Percentiles rank a stretch among this genome's conserved stretches.
These are phyloP conservation scores for Amaranthus cruentus DNA, from an alignment of 148 eudicot species.

Conservation along the genomic window DNA sequence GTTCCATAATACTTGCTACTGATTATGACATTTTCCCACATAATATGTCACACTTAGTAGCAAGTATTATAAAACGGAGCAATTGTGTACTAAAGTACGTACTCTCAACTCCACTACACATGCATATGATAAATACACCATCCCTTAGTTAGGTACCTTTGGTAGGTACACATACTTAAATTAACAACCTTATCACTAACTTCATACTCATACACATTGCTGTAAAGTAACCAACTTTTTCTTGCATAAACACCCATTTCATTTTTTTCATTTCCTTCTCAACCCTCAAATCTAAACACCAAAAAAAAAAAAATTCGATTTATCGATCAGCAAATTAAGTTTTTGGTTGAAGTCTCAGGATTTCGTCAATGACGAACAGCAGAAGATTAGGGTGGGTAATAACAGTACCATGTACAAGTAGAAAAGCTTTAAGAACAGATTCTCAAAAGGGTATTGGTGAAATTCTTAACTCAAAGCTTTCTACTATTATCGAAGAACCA, in stretches of 20 bases:
- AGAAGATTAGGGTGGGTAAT: slow-evolving; percentile 20
- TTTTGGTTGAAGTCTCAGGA: too few species aligned
- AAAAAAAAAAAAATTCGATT: too few species aligned
- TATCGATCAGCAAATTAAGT: too few species aligned
- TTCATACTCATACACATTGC: slow-evolving; percentile 6
- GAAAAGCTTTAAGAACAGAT: slow-evolving; percentile 23
- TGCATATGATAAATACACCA: slow-evolving; percentile 19
- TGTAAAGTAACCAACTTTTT: slow-evolving; percentile 27
- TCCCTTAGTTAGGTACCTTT: slow-evolving; percentile 18
- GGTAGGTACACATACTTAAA: slow-evolving; percentile 14
- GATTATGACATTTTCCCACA: too few species aligned
- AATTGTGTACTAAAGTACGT: not conserved
- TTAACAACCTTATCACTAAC: slow-evolving; percentile 15
- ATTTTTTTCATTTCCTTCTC: too few species aligned
- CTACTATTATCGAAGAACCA: slow-evolving; percentile 29
- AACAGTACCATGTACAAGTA: slow-evolving; percentile 24
- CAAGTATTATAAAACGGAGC: not conserved
- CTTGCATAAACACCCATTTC: slow-evolving; percentile 1
- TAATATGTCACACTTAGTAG: too few species aligned
- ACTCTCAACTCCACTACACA: not conserved
- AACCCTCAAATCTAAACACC: too few species aligned
- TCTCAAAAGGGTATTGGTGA: slow-evolving; percentile 27
- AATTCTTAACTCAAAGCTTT: slow-evolving; percentile 23
- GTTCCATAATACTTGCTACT: too few species aligned
- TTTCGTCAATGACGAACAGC: not conserved